These are phyloP conservation scores for Daphne laureola DNA, from an alignment of 441 rosid species.

Conservation along the genomic window DNA sequence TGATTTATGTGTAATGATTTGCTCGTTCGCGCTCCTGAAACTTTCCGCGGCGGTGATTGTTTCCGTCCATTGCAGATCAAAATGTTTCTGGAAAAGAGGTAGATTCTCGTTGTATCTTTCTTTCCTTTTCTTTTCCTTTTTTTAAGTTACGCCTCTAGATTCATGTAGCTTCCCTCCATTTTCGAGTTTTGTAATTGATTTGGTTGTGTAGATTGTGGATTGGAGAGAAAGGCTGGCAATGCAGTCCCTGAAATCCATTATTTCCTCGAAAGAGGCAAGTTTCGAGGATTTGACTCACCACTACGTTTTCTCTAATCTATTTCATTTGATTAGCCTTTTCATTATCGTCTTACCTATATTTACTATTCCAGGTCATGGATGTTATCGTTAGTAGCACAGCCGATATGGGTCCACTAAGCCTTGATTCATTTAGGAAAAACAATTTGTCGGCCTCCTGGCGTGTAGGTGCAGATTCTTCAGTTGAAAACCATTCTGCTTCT, in stretches of 20 bases:
- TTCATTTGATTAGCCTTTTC: neutral
- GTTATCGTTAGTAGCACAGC: slow-evolving; percentile 61
- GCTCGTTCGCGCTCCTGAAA: neutral
- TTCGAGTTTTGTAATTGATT: slow-evolving; percentile 15
- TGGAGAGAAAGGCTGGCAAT: slow-evolving; percentile 84
- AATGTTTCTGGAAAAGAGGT: slow-evolving; percentile 49
- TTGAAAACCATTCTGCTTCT: slow-evolving; percentile 22
- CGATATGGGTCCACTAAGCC: slow-evolving; percentile 78
- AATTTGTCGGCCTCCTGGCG: slow-evolving; percentile 82
- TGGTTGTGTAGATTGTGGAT: slow-evolving; percentile 50
- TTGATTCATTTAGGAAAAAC: slow-evolving; percentile 69
- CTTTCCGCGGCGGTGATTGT: slow-evolving; percentile 2
- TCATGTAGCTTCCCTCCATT: slow-evolving; percentile 4
- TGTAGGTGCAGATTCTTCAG: slow-evolving; percentile 31
- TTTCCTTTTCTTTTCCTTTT: too few species aligned
- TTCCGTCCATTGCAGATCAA: slow-evolving; percentile 41
- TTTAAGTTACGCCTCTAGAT: neutral
- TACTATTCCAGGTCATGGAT: slow-evolving; percentile 56
- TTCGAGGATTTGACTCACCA: neutral
- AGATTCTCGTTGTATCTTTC: slow-evolving; percentile 8
- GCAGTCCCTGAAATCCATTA: slow-evolving; percentile 53
- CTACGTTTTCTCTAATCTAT: neutral
- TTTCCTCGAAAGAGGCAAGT: slow-evolving; percentile 81
- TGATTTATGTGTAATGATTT: slow-evolving; percentile 5
- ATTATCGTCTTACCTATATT: slow-evolving; percentile 2